Evolutionary conservation across 495 filamentous ascomycete species (phyloP), one percentile per base, ranked within the genome.

Genomic region (Sabuloglossum arenarium): DNA sequence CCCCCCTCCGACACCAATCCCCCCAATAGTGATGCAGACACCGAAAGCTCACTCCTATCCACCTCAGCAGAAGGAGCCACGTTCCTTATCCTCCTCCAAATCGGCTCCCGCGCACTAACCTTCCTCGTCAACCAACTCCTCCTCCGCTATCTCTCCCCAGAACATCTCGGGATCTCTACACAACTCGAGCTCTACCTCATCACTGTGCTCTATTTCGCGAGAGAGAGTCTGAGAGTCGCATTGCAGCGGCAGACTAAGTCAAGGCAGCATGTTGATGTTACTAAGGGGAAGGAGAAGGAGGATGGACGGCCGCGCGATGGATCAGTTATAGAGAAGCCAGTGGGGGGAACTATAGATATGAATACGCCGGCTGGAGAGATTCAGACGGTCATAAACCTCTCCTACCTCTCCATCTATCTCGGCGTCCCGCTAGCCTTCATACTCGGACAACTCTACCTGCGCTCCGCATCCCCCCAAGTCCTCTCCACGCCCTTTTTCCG

Each of bases 141-240:
- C 11, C 72, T 99, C 4, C 86, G 88, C 37, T 87, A 80, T 62
- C 70, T 97, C 23, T 90, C 88, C 0, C 89, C 91, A 0, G 75
- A 82, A 43, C 72, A 88, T 0, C 74, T 97, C 1, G 91, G 88
- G 3, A 73, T 91, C 28, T 84, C 88, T 0, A 79, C 87, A 2
- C 93, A 94, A 65, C 76, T 97, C 3, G 91, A 99, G 59, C 77
- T 97, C 1, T 94, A 85, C 66, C 86, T 86, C 56, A 81, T 89
- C 29, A 82, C 86, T 1, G 80, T 93, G 11, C 72, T 97, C 1
- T 95, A 88, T 65, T 97, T 97, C 60, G 85, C 91, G 0, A 75
- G 91, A 30, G 91, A 99, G 68, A 86, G 82, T 55, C 69, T 97
- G 43, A 78, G 91, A 19, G 79, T 88, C 24, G 88, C 88, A 3